These are phyloP conservation scores for Aspergillus pseudoviridinutans DNA, from an alignment of 2,329 filamentous ascomycete genomes.

Conservation along the genomic window DNA sequence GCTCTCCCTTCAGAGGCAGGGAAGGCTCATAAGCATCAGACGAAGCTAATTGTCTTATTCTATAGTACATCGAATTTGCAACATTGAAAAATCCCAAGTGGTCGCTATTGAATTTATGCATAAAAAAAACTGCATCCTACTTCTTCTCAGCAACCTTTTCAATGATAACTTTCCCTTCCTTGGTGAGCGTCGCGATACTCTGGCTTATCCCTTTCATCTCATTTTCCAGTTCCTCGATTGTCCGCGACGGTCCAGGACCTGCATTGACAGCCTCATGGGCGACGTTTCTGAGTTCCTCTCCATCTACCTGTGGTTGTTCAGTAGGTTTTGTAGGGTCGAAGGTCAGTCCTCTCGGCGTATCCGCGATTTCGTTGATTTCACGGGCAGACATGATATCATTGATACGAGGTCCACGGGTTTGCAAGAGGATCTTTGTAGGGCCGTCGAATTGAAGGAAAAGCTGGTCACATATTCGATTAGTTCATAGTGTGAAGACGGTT, in stretches of 20 bases:
- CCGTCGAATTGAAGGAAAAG: slow-evolving; percentile 88
- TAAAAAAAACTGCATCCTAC: slow-evolving; percentile 10
- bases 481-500: neutral
- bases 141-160: slow-evolving; percentile 34
- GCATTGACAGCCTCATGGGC: slow-evolving; percentile 20
- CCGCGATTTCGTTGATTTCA: slow-evolving; percentile 87
- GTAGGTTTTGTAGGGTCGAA: slow-evolving; percentile 51
- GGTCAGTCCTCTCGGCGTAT: slow-evolving; percentile 69
- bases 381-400: slow-evolving; percentile 71
- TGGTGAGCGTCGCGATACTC: slow-evolving; percentile 52
- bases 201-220: slow-evolving; percentile 29
- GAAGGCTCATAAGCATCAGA: neutral
- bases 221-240: slow-evolving; percentile 26
- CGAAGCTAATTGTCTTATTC: neutral
- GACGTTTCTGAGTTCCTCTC: slow-evolving; percentile 16
- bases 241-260: slow-evolving; percentile 23
- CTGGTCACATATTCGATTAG: slow-evolving; percentile 25
- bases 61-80: neutral
- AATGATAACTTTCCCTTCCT: slow-evolving; percentile 65
- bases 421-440: slow-evolving; percentile 79
- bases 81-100: neutral
- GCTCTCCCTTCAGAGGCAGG: neutral
- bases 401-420: slow-evolving; percentile 76
- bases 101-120: slow-evolving; percentile 5
- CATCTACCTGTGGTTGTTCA: slow-evolving; percentile 7